phyloP scores from a whole-genome alignment of 805 yeast species.

The Ogataea nakhonphanomensis region DNA sequence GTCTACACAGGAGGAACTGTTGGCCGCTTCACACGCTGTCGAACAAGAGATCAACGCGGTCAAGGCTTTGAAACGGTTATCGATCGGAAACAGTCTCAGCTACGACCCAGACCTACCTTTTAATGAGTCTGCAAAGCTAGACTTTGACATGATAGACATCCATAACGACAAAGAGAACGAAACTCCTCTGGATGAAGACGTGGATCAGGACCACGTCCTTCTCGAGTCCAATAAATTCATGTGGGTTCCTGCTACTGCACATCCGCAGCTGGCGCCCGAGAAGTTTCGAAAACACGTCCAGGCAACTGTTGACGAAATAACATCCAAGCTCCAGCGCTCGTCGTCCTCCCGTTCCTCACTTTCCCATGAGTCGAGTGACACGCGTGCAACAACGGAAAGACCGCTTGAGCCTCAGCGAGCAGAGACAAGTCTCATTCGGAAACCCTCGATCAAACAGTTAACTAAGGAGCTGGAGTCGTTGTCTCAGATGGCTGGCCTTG shows the following conservation, averaged over 20 bases:
- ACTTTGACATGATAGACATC: constrained; percentile 17
- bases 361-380: constrained; percentile 18
- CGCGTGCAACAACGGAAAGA: not conserved
- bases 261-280: constrained; percentile 94
- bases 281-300: constrained; percentile 70
- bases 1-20: constrained; percentile 36
- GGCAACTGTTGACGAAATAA: constrained; percentile 48
- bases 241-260: constrained; percentile 96
- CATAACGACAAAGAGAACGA: constrained; percentile 12
- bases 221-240: constrained; percentile 49
- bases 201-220: constrained; percentile 20
- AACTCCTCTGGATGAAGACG: constrained; percentile 8
- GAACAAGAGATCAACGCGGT: constrained; percentile 73
- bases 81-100: constrained; percentile 59
- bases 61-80: constrained; percentile 67
- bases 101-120: constrained; percentile 72
- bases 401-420: constrained; percentile 11
- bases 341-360: constrained; percentile 27
- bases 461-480: constrained; percentile 73
- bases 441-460: constrained; percentile 67
- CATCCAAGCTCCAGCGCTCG: constrained; percentile 36
- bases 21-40: constrained; percentile 70
- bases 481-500: constrained; percentile 73
- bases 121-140: constrained; percentile 25
- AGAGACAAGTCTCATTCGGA: constrained; percentile 17